Base-by-base conservation (phyloP, 2,329 filamentous ascomycete genomes). In the Fusarium sp. region DNA sequence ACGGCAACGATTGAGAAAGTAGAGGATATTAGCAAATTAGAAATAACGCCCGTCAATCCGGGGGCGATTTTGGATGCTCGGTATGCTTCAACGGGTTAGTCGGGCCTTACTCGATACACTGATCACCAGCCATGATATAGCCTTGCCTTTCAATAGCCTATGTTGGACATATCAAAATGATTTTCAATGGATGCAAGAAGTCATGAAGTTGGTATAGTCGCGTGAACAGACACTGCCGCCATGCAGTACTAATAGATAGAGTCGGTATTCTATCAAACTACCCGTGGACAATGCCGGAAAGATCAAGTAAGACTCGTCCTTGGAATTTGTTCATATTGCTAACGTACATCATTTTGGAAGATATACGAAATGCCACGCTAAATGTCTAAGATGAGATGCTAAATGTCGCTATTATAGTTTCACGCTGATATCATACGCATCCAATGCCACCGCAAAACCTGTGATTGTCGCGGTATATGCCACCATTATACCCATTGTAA, bases 401-500 rank as follows among this genome's bases (percentile, higher is more conserved):
- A 62, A 53, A 55, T 54, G 29, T 10, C 20, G 46, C 45, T 27
- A 15, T 75, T 52, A 93, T 53, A 94, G 76, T 79, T 93, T 94
- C 74, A 94, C 89, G 22, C 88, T 91, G 10, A 94, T 83, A 74
- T 92, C 81, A 72, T 84, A 89, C 55, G 80, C 74, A 78, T 95
- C 91, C 67, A 95, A 78, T 3, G 78, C 83, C 16, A 95, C 80
- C 3, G 94, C 95, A 51, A 93, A 78, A 1, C 80, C 87, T 1
- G 92, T 91, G 46, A 98, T 66, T 1, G 85, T 81, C 4, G 83
- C 86, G 53, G 91, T 90, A 80, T 98, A 98, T 8, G 79, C 87
- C 24, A 93, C 80, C 69, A 99, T 79, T 34, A 98, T 89, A 0
- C 80, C 90, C 88, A 97, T 93, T 0, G 94, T 88, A 59, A 83